A percentile compares a stretch with the other conserved stretches of the same genome.
These are phyloP conservation scores for Macrocybe sp. DNA, from an alignment of 1,284 basidiomycete species.

Conservation along the genomic window DNA sequence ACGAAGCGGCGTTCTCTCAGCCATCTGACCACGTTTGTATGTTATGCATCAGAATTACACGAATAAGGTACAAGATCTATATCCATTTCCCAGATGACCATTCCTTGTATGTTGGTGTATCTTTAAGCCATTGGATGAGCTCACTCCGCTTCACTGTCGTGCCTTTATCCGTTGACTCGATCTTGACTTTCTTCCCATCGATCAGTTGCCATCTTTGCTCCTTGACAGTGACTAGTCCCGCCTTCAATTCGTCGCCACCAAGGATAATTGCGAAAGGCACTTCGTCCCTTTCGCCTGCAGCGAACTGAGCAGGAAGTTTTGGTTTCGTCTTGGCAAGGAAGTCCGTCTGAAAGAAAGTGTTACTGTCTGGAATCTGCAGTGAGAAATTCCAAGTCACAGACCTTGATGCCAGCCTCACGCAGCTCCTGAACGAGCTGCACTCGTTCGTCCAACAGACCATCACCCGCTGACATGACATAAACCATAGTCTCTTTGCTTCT, in stretches of 20 bases:
- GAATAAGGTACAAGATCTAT: neutral
- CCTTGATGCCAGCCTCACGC: conserved; percentile 88
- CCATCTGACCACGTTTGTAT: too few relatives aligned
- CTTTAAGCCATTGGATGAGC: conserved; percentile 67
- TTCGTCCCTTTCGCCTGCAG: conserved; percentile 87
- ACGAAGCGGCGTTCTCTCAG: too few relatives aligned
- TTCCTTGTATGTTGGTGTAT: conserved; percentile 38
- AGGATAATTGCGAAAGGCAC: conserved; percentile 91
- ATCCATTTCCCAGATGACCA: conserved; percentile 31
- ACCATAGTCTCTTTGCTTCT: conserved; percentile 93
- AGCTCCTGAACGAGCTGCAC: conserved; percentile 81
- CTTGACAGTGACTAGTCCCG: conserved; percentile 87
- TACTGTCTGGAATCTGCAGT: conserved; percentile 5
- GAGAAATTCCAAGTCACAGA: conserved; percentile 23
- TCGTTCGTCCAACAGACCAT: conserved; percentile 85
- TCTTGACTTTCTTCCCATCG: conserved; percentile 70
- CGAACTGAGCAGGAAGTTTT: conserved; percentile 84
- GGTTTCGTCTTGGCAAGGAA: conserved; percentile 93
- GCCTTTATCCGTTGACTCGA: conserved; percentile 62
- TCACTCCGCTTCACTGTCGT: conserved; percentile 62
- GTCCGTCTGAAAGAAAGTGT: conserved; percentile 58
- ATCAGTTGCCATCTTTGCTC: conserved; percentile 83
- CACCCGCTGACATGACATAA: conserved; percentile 91
- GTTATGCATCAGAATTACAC: too few relatives aligned
- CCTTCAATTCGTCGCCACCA: conserved; percentile 81